phyloP scores from a whole-genome alignment of 2,329 filamentous ascomycete species.

The Fusarium citri region DNA sequence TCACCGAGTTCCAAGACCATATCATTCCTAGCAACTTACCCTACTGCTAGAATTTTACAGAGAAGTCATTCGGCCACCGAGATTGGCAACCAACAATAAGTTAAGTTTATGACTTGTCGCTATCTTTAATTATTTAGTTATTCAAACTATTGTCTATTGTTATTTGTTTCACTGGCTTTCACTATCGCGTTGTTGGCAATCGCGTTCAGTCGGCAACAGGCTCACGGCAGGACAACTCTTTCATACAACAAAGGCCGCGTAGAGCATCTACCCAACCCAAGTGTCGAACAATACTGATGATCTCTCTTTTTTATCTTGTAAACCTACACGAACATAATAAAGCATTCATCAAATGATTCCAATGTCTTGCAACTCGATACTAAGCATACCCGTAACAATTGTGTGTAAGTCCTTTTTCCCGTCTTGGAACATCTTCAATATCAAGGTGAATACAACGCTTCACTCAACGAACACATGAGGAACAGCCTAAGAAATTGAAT shows the following conservation, averaged over 20 bases:
- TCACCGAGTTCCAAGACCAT: neutral
- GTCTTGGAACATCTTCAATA: neutral
- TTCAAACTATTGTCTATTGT: neutral
- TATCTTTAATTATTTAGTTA: neutral
- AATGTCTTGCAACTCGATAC: too few relatives aligned
- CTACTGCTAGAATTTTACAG: neutral
- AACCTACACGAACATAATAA: accelerated
- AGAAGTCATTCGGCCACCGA: neutral
- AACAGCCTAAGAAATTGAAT: neutral
- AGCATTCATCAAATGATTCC: neutral
- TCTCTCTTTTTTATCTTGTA: too few relatives aligned
- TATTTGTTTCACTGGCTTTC: neutral
- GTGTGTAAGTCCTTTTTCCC: neutral
- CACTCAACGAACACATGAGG: neutral
- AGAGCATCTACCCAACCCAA: neutral
- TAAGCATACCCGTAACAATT: neutral
- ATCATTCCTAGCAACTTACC: neutral
- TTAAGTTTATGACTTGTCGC: neutral
- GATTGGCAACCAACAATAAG: neutral
- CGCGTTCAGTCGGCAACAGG: neutral
- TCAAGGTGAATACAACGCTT: neutral
- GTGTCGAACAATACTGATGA: neutral
- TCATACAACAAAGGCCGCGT: neutral
- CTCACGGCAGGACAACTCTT: neutral
- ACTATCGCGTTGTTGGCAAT: neutral